A percentile compares a stretch with the other conserved stretches of the same genome.
phyloP scores from a whole-genome alignment of 2,329 filamentous ascomycete genomes.

The Conoideocrella luteorostrata region DNA sequence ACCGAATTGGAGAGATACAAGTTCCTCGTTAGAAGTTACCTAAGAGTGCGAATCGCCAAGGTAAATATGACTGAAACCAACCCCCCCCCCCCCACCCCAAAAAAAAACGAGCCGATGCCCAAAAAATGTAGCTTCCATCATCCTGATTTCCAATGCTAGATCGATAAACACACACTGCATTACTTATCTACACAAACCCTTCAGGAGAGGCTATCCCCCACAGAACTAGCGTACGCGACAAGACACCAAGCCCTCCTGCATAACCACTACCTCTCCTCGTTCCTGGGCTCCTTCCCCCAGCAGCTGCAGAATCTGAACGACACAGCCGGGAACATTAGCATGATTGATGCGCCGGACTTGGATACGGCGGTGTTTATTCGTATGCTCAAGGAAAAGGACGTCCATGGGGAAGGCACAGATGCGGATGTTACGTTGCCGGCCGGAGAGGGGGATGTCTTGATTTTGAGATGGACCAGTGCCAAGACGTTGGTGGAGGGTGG shows the following conservation, averaged over 20 bases:
- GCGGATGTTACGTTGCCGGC: conserved; percentile 54
- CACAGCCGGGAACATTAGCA: conserved; percentile 79
- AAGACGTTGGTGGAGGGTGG: conserved; percentile 51
- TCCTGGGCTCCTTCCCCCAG: conserved; percentile 74
- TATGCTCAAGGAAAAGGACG: conserved; percentile 54
- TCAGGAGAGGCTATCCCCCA: conserved; percentile 60
- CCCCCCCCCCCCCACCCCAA: too few relatives aligned
- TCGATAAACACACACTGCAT: conserved; percentile 70
- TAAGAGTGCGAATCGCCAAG: conserved; percentile 84
- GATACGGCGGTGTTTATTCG: conserved; percentile 81
- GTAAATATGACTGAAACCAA: too few relatives aligned
- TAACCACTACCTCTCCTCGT: conserved; percentile 78
- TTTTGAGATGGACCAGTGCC: conserved; percentile 69
- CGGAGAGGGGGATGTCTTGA: conserved; percentile 57
- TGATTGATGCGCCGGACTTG: conserved; percentile 83
- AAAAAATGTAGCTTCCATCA: too few relatives aligned
- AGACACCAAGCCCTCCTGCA: conserved; percentile 80
- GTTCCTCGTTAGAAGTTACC: conserved; percentile 76
- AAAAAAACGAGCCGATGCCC: too few relatives aligned
- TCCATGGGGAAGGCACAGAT: conserved; percentile 57
- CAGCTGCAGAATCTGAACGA: conserved; percentile 82
- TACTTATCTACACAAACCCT: conserved; percentile 55
- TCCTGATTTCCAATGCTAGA: too few relatives aligned
- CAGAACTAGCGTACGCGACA: conserved; percentile 76
- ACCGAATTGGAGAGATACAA: conserved; percentile 94